Evolutionary conservation across 805 yeast species (phyloP), one percentile per base, ranked within the genome.

Genomic region (Candida caryicola): DNA sequence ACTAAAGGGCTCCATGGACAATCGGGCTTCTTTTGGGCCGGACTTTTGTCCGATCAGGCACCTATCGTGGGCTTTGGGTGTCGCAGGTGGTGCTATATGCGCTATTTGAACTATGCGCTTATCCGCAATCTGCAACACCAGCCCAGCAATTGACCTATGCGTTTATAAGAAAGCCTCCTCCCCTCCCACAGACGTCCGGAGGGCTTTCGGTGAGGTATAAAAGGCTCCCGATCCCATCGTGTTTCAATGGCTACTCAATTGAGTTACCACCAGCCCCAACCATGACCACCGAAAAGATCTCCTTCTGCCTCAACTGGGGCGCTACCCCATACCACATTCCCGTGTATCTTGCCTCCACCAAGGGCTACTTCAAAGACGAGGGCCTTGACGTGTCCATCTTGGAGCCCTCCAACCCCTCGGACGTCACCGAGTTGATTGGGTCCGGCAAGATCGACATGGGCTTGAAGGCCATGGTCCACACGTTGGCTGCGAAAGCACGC

Each of bases 401-500:
- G 45, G 79, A 76, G 51, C 81, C 81, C 36, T 67, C 77, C 30
- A 74, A 75, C 46, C 80, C 81, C 16, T 72, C 78, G 10, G 81
- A 76, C 53, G 81, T 75, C 31, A 76, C 80, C 18, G 79, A 76
- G 42, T 59, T 76, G 43, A 71, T 76, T 53, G 81, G 81, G 5
- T 66, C 76, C 1, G 81, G 81, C 21, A 76, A 76, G 45, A 64
- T 74, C 34, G 80, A 76, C 57, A 73, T 76, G 77, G 81, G 81
- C 10, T 61, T 76, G 44, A 76, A 76, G 52, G 81, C 81, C 31
- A 76, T 76, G 81, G 74, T 76, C 47, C 81, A 76, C 49, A 76
- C 81, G 4, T 58, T 76, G 41, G 81, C 81, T 37, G 81, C 79
- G 17, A 75, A 74, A 52, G 81, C 81, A 9, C 66, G 81, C 44